Conservation (phyloP, 371 early-diverging fungal genomes). For the Circinella minor region DNA sequence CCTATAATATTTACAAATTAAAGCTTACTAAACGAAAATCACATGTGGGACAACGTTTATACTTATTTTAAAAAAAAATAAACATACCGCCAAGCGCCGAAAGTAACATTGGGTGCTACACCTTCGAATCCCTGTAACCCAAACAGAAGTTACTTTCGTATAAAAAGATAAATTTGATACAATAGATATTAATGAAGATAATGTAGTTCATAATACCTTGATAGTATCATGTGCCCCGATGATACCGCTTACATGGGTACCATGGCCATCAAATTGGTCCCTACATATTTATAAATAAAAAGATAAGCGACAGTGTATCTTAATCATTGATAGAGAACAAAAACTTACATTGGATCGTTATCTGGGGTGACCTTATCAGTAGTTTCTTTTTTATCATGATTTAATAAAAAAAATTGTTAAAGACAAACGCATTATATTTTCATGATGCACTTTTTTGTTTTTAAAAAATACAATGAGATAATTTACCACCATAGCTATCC, state of each 20-base stretch:
- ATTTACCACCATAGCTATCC: conserved; percentile 35
- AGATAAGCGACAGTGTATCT: background rate
- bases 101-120: conserved; percentile 28
- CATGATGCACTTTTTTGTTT: background rate
- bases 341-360: conserved; percentile 31
- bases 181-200: too few relatives aligned
- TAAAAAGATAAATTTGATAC: too few relatives aligned
- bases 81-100: conserved; percentile 37
- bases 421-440: too few relatives aligned
- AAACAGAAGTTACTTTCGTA: too few relatives aligned
- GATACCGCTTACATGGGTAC: conserved; percentile 71
- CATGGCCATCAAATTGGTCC: conserved; percentile 44
- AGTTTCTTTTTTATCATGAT: background rate
- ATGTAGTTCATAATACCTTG: conserved; percentile 18
- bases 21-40: too few relatives aligned
- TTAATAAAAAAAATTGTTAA: too few relatives aligned
- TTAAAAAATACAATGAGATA: background rate
- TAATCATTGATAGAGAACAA: background rate
- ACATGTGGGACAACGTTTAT: too few relatives aligned
- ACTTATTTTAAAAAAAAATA: too few relatives aligned
- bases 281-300: conserved; percentile 7
- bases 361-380: conserved; percentile 19
- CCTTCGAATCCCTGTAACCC: conserved; percentile 29
- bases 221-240: conserved; percentile 55
- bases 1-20: conserved; percentile 4